phyloP scores from a whole-genome alignment of 2,329 filamentous ascomycete species.

The Paracoccidioides brasiliensis region DNA sequence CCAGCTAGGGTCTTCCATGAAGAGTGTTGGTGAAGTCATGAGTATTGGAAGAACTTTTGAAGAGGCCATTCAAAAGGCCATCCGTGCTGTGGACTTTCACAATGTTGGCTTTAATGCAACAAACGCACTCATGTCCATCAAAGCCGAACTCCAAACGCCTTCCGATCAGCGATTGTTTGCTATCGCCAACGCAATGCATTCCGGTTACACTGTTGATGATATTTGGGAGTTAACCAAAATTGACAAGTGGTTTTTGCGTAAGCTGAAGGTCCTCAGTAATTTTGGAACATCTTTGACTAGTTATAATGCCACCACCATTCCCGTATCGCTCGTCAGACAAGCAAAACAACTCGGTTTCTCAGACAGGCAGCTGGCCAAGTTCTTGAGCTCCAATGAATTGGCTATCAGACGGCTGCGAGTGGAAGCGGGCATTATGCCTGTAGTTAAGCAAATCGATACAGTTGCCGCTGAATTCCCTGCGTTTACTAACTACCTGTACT shows the following conservation, averaged over 20 bases:
- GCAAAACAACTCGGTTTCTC: constrained; percentile 93
- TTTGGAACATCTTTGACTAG: constrained; percentile 68
- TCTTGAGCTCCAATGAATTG: constrained; percentile 88
- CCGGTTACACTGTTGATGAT: constrained; percentile 86
- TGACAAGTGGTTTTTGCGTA: constrained; percentile 94
- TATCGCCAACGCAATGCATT: constrained; percentile 93
- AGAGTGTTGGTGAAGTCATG: constrained; percentile 99
- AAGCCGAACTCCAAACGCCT: constrained; percentile 89
- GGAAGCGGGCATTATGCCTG: constrained; percentile 74
- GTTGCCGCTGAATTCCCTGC: constrained; percentile 94
- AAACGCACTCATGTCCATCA: constrained; percentile 83
- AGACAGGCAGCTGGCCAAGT: constrained; percentile 84
- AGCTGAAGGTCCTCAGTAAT: constrained; percentile 79
- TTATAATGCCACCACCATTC: constrained; percentile 53
- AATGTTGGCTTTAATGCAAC: constrained; percentile 93
- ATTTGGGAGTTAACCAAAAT: constrained; percentile 98
- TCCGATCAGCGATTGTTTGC: constrained; percentile 96
- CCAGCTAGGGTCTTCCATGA: constrained; percentile 94
- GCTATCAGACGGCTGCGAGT: constrained; percentile 71
- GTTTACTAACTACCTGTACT: constrained; percentile 88
- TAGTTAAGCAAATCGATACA: constrained; percentile 97
- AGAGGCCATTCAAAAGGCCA: constrained; percentile 96
- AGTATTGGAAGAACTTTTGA: constrained; percentile 93
- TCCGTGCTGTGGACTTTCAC: constrained; percentile 85
- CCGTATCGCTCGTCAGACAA: constrained; percentile 55